These are phyloP conservation scores for Pelargonium australe DNA, from an alignment of 441 rosid species.

Conservation along the genomic window DNA sequence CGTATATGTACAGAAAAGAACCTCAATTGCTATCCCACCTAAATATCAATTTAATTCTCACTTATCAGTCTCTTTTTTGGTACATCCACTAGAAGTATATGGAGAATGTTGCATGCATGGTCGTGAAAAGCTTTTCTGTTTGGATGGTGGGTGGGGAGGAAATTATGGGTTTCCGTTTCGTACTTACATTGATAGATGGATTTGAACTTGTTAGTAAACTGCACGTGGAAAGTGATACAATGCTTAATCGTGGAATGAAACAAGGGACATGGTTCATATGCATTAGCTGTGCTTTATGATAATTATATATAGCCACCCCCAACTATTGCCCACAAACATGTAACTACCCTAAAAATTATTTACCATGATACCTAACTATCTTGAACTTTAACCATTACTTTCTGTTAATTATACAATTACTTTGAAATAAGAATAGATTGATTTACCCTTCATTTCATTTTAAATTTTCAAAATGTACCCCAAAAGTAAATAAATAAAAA, in stretches of 20 bases:
- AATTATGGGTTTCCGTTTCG: background rate
- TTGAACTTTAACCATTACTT: no score
- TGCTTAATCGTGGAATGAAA: background rate
- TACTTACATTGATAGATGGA: background rate
- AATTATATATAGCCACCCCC: no score
- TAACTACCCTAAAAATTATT: no score
- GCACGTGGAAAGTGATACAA: background rate
- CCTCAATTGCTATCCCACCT: background rate
- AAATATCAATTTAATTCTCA: background rate
- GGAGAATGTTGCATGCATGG: background rate
- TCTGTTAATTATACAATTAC: no score
- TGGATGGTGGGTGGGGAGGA: no score
- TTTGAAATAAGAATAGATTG: no score
- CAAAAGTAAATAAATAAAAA: no score
- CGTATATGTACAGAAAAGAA: background rate
- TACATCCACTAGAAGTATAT: background rate
- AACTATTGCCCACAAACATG: no score
- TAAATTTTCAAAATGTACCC: no score
- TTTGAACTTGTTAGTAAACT: background rate
- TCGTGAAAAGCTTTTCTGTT: background rate
- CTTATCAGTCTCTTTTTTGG: background rate
- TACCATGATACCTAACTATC: no score
- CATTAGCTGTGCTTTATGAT: background rate
- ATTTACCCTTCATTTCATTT: no score
- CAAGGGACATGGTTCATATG: background rate